Evolutionary conservation across 2,329 filamentous ascomycete species (phyloP).

Genomic region (Diaporthe amygdali): DNA sequence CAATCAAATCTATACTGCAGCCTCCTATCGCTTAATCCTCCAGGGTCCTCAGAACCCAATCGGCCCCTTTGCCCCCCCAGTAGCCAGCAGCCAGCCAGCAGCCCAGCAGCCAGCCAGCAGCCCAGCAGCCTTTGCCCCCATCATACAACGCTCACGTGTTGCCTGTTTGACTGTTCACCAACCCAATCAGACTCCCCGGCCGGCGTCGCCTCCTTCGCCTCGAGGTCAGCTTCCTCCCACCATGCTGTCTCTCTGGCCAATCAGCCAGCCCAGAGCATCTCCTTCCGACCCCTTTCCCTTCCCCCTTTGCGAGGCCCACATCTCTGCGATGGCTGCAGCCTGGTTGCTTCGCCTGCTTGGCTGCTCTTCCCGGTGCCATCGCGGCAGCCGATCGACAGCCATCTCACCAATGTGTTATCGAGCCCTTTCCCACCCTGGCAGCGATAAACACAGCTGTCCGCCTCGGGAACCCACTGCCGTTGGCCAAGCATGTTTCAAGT

Average conservation of each 20-base stretch:
- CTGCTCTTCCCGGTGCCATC: constrained; percentile 10
- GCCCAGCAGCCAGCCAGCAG: not conserved
- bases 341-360: not conserved
- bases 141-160: constrained; percentile 1
- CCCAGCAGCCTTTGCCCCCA: not conserved
- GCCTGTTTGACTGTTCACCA: not conserved
- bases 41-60: not conserved
- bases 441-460: constrained; percentile 13
- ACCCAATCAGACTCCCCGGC: not conserved
- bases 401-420: constrained; percentile 2
- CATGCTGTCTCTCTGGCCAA: not conserved
- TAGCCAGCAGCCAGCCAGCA: not conserved
- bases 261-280: not conserved
- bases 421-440: constrained; percentile 2
- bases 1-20: constrained; percentile 9
- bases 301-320: not conserved
- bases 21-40: not conserved
- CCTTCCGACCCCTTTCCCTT: not conserved
- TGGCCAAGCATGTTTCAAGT: constrained; percentile 25
- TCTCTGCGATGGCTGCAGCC: not conserved
- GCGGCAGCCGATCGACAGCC: constrained; percentile 19
- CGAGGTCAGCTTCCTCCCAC: not conserved
- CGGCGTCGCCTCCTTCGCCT: not conserved
- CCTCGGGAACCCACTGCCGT: constrained; percentile 7
- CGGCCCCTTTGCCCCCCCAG: not conserved